phyloP scores from a whole-genome alignment of 768 basidiomycete genomes.

The Lactarius akahatsu region DNA sequence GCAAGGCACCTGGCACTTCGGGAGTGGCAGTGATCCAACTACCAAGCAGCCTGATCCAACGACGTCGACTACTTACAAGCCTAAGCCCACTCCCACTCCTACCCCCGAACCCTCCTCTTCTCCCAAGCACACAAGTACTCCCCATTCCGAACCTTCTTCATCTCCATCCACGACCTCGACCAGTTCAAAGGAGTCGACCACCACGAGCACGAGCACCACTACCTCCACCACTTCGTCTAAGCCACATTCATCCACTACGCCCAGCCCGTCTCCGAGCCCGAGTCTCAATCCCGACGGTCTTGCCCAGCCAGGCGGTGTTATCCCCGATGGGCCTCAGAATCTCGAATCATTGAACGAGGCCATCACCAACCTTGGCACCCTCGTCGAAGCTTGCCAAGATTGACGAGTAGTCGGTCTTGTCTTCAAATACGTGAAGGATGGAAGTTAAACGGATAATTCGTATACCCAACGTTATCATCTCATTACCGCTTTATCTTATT shows the following conservation, averaged over 20 bases:
- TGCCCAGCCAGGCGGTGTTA: not conserved
- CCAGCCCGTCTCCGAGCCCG: constrained; percentile 2
- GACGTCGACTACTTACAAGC: not conserved
- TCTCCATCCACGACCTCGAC: constrained; percentile 15
- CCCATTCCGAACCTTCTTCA: not conserved
- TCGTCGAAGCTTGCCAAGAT: not conserved
- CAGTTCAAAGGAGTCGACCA: not conserved
- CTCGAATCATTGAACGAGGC: not conserved
- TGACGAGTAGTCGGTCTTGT: not conserved
- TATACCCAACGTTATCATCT: constrained; percentile 20
- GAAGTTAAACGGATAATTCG: not conserved
- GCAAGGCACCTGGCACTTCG: constrained; percentile 43
- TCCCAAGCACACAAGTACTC: not conserved
- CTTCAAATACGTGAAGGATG: not conserved
- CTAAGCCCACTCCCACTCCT: not conserved
- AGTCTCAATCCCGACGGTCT: constrained; percentile 3
- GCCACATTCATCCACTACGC: not conserved
- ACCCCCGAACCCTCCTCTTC: not conserved
- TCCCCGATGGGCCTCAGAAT: constrained; percentile 1
- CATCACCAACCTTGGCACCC: constrained; percentile 7
- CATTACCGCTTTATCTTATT: constrained; percentile 19
- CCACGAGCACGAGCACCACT: not conserved
- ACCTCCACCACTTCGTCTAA: not conserved
- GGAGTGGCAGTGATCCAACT: not conserved
- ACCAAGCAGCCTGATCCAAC: not conserved